These are phyloP conservation scores for Anethum foeniculum DNA, from an alignment of 140 eudicot genomes.

Conservation along the genomic window DNA sequence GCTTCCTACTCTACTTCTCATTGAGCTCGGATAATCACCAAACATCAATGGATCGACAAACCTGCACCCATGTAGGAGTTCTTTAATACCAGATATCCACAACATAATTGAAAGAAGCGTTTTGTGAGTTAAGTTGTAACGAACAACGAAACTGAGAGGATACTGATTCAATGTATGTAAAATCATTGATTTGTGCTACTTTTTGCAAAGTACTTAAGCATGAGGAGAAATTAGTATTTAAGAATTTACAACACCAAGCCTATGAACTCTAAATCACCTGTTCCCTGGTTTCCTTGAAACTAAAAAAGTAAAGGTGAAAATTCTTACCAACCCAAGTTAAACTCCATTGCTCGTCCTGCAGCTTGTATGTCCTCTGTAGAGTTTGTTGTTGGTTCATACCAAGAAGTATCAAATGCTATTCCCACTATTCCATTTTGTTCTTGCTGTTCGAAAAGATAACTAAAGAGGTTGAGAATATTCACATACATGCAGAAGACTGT, in stretches of 20 bases:
- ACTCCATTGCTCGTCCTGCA: slow-evolving; percentile 61
- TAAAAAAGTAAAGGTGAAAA: neutral
- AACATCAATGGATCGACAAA: slow-evolving; percentile 64
- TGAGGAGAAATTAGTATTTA: neutral
- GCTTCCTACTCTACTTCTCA: slow-evolving; percentile 68
- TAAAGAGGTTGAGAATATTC: neutral
- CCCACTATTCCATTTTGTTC: slow-evolving; percentile 69
- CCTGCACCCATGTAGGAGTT: slow-evolving; percentile 28
- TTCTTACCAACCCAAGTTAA: slow-evolving; percentile 75
- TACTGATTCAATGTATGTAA: neutral
- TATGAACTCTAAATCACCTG: neutral
- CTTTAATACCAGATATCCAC: neutral
- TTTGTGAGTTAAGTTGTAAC: neutral
- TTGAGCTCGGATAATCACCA: slow-evolving; percentile 78
- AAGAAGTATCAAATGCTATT: slow-evolving; percentile 50
- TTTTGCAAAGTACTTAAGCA: neutral
- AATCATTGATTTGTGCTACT: neutral
- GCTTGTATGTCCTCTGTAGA: slow-evolving; percentile 62
- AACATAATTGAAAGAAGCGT: neutral
- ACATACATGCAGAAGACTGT: neutral
- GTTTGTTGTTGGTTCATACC: slow-evolving; percentile 68
- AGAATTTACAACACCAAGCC: neutral
- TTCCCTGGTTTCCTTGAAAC: neutral
- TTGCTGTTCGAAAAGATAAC: slow-evolving; percentile 27
- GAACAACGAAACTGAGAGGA: neutral